phyloP scores from a whole-genome alignment of 2,329 filamentous ascomycete species.

The Sporothrix luriei region DNA sequence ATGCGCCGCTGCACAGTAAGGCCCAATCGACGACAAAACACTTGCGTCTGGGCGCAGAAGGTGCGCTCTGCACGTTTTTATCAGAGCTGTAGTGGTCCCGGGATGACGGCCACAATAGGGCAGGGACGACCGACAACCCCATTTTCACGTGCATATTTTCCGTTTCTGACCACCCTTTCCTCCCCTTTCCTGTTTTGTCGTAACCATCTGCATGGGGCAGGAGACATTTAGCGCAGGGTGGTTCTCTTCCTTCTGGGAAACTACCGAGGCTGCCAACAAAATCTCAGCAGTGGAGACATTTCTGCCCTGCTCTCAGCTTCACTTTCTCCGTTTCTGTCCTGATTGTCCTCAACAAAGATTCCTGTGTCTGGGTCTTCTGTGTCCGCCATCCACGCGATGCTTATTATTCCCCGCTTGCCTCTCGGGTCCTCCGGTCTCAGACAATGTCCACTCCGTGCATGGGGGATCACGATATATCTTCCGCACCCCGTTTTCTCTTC shows the following conservation, averaged over 20 bases:
- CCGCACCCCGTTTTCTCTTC: background rate
- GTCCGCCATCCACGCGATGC: background rate
- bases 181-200: background rate
- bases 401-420: background rate
- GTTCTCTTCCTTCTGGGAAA: background rate
- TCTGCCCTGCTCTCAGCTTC: background rate
- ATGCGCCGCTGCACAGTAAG: conserved; percentile 20
- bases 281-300: conserved; percentile 5
- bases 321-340: conserved; percentile 23
- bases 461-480: too few species aligned
- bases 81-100: conserved; percentile 10
- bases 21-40: conserved; percentile 6
- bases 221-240: background rate
- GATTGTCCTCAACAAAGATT: background rate
- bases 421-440: background rate
- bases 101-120: conserved; percentile 16
- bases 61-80: background rate
- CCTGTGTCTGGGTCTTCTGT: background rate
- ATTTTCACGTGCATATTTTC: conserved; percentile 27
- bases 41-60: conserved; percentile 21
- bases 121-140: conserved; percentile 20
- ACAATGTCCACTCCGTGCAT: background rate
- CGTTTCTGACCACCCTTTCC: background rate
- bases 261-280: conserved; percentile 31
- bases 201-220: conserved; percentile 20